Evolutionary conservation across 2,329 filamentous ascomycete genomes (phyloP), one percentile per base, ranked within the genome.

Genomic region (Penicillium paneum): DNA sequence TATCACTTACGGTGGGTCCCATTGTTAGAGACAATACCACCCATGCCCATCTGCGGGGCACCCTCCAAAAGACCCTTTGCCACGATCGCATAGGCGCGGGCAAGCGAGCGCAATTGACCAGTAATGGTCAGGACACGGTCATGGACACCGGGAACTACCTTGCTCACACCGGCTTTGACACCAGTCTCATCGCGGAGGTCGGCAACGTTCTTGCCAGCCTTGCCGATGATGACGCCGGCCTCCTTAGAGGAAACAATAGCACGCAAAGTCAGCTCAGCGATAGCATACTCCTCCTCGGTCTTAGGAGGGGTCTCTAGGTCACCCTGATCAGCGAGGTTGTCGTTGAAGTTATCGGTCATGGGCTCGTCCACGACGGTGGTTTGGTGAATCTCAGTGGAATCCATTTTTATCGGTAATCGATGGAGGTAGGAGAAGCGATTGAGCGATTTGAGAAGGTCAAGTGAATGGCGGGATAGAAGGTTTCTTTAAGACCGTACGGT

Each of bases 221-320:
- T 99, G 76, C 94, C 94, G 75, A 99, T 99, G 76, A 99, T 97
- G 68, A 99, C 91, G 71, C 94, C 94, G 56, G 94, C 94, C 78
- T 99, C 94, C 80, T 97, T 97, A 74, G 94, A 97, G 32, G 94
- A 97, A 64, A 99, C 94, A 72, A 99, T 97, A 66, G 94, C 94
- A 73, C 94, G 90, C 61, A 99, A 85, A 58, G 94, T 99, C 68
- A 99, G 82, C 76, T 95, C 90, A 49, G 92, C 86, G 73, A 91
- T 85, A 48, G 91, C 91, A 72, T 99, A 99, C 76, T 99, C 94
- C 73, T 97, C 92, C 67, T 99, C 94, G 55, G 93, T 96, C 79
- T 93, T 94, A 67, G 91, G 93, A 57, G 84, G 83, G 59, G 84
- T 83, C 66, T 93, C 90, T 63, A 89, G 89, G 64, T 94, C 89